Evolutionary conservation across 2,329 filamentous ascomycete species (phyloP).

Genomic region (Ascomycota sp.): DNA sequence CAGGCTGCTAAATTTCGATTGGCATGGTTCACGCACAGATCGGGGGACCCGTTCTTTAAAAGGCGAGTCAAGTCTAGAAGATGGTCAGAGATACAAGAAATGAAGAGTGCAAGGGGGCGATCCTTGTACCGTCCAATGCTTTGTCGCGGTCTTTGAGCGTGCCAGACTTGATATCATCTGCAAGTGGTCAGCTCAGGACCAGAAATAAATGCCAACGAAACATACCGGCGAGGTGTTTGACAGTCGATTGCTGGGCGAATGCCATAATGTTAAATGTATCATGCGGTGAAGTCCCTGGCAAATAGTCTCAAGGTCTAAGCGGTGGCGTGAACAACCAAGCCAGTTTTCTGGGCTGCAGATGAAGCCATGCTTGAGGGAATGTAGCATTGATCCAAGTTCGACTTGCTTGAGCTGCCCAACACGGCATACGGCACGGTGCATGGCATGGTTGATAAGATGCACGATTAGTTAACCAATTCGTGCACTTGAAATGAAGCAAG

Average conservation of each 20-base stretch:
- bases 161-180: constrained; percentile 14
- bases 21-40: constrained; percentile 11
- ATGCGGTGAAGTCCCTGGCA: no score
- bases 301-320: no score
- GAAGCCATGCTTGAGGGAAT: no score
- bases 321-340: no score
- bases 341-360: no score
- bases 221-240: constrained; percentile 14
- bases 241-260: constrained; percentile 11
- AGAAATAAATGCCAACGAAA: not conserved
- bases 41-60: constrained; percentile 15
- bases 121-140: constrained; percentile 17
- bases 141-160: constrained; percentile 16
- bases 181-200: constrained; percentile 1
- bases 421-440: no score
- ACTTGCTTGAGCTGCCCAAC: no score
- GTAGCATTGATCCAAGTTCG: no score
- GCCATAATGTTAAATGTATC: constrained; percentile 7
- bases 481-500: constrained; percentile 1
- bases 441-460: no score
- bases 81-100: not conserved
- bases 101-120: not conserved
- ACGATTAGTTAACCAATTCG: no score
- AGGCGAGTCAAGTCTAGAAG: constrained; percentile 15
- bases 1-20: constrained; percentile 5